Evolutionary conservation across 495 filamentous ascomycete genomes (phyloP), one percentile per base, ranked within the genome.

Genomic region (Mycothermus thermophilus): DNA sequence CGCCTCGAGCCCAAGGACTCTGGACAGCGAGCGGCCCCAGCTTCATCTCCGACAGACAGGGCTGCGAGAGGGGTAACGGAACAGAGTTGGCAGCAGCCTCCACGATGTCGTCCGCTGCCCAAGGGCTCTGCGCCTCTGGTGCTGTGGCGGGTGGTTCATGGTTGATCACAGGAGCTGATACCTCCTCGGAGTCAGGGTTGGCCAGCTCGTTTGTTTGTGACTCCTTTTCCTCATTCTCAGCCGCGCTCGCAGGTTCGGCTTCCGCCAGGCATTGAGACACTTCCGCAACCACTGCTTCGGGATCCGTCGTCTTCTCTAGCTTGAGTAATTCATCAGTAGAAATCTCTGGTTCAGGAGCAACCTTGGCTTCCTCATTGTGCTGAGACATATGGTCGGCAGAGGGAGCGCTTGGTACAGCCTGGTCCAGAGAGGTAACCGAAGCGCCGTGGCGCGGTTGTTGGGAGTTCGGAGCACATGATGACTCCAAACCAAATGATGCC

Each of bases 41-140:
- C n/a, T n/a, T n/a, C n/a, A n/a, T n/a, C n/a, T n/a, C n/a, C n/a
- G n/a, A n/a, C n/a, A n/a, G n/a, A n/a, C n/a, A n/a, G n/a, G n/a
- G n/a, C n/a, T n/a, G n/a, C n/a, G n/a, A n/a, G n/a, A n/a, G n/a
- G n/a, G n/a, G n/a, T n/a, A n/a, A n/a, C n/a, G n/a, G n/a, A n/a
- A n/a, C n/a, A n/a, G n/a, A n/a, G n/a, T n/a, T n/a, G n/a, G n/a
- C n/a, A n/a, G n/a, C n/a, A n/a, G n/a, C n/a, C n/a, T n/a, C n/a
- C n/a, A n/a, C n/a, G n/a, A n/a, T 6, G 13, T 48, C 45, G 5
- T 31, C 46, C n/a, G 24, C 38, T 23, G 30, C 38, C 52, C 52
- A 46, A 8, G 45, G 48, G 21, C 45, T 52, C 23, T 52, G 48
- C 1, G 11, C n/a, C 5, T 12, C 25, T 3, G 30, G 24, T 15